A percentile compares a stretch with the other conserved stretches of the same genome.
Conservation (phyloP, 1,284 basidiomycete genomes). For the Anthracocystis setariae region DNA sequence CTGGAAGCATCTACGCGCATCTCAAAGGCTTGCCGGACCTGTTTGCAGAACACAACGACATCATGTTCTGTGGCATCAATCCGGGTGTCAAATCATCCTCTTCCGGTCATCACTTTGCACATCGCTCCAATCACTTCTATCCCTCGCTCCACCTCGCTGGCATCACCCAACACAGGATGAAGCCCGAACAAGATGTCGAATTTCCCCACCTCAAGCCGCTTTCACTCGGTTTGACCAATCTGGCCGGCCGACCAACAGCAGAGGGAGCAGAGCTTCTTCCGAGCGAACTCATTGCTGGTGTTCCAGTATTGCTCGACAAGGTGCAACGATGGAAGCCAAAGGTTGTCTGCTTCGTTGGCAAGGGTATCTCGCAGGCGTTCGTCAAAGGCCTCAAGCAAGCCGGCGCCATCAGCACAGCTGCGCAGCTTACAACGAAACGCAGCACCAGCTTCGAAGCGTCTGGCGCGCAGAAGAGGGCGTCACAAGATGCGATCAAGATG, state of each 20-base stretch:
- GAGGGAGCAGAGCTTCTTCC: slow-evolving; percentile 43
- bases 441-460: background rate
- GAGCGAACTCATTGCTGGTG: slow-evolving; percentile 43
- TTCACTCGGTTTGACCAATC: slow-evolving; percentile 46
- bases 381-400: slow-evolving; percentile 35
- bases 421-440: slow-evolving; percentile 3
- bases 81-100: slow-evolving; percentile 44
- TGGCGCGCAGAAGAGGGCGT: background rate
- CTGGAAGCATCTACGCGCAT: slow-evolving; percentile 40
- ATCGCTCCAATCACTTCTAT: slow-evolving; percentile 54
- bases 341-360: slow-evolving; percentile 48
- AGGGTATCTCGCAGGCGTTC: slow-evolving; percentile 47
- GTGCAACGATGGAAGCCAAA: slow-evolving; percentile 28
- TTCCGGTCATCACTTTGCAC: slow-evolving; percentile 45
- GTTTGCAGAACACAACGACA: slow-evolving; percentile 33
- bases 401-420: slow-evolving; percentile 12
- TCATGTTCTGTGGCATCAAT: slow-evolving; percentile 56
- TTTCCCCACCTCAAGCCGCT: slow-evolving; percentile 29
- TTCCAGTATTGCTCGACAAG: slow-evolving; percentile 38
- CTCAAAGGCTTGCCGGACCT: slow-evolving; percentile 35
- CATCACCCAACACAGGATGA: slow-evolving; percentile 41
- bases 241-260: slow-evolving; percentile 40
- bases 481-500: background rate
- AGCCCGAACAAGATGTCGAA: slow-evolving; percentile 37
- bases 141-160: slow-evolving; percentile 37